Evolutionary conservation across 2,329 filamentous ascomycete genomes (phyloP), one percentile per base, ranked within the genome.

Genomic region (Setomelanomma holmii): DNA sequence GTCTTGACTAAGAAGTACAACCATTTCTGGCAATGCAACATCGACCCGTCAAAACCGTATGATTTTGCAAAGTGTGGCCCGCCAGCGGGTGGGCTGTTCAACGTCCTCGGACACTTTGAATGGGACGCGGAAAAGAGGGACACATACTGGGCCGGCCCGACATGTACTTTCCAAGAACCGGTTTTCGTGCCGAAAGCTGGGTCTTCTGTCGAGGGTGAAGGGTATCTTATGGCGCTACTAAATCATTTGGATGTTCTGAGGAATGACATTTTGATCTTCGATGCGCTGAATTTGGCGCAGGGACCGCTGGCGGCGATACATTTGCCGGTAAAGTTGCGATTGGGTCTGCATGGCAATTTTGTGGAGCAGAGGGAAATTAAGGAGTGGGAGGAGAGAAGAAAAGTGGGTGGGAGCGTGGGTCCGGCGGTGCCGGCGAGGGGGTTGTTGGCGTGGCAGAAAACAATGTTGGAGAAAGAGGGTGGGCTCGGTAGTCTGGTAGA

Each of bases 161-260:
- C 67, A 8, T 69, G 73, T 21, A 80, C 79, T 0, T 80, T 83
- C 54, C 82, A 84, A 61, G 82, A 84, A 55, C 82, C 82, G 0
- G 77, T 80, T 0, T 84, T 84, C 50, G 78, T 84, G 11, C 81
- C 82, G 0, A 70, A 72, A 24, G 64, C 65, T 0, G 70, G 74
- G 1, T 72, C 71, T 17, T 75, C 69, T 0, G 67, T 49, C 1
- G 81, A 84, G 57, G 81, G 80, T 0, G 80, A 84, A 45, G 82
- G 82, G 1, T 83, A 81, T 56, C 43, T 72, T 2, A 75, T 82
- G 27, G 78, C 78, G 17, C 39, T 77, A 72, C 16, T 82, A 73
- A 66, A 73, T 76, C 57, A 76, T 75, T 48, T 72, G 11, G 68
- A 71, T 42, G 77, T 80, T 11, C 60, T 76, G 36, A 60, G 74